A percentile compares a stretch with the other conserved stretches of the same genome.
Evolutionary conservation across 345 rosid species (phyloP).

Genomic region (Populus ilicifolia): DNA sequence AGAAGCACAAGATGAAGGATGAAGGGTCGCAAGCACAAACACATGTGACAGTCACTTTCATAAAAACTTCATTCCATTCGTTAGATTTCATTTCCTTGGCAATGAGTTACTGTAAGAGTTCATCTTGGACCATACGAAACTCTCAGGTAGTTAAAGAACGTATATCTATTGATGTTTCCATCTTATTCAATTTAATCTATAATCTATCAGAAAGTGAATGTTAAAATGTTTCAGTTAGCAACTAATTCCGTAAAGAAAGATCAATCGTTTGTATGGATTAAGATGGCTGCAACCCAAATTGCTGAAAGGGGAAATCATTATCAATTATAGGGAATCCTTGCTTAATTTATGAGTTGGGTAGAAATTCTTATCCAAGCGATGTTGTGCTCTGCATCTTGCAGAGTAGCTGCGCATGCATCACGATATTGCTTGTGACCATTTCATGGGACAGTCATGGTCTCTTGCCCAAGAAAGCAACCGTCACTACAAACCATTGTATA

Average conservation of each 20-base stretch:
- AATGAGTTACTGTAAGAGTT: background rate
- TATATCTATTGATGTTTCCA: background rate
- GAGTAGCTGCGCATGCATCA: slow-evolving; percentile 3
- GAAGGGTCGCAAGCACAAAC: background rate
- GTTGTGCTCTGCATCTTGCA: background rate
- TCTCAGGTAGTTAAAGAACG: no score
- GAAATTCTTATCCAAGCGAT: slow-evolving; percentile 1
- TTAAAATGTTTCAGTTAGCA: background rate
- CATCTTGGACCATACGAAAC: no score
- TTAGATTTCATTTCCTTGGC: background rate
- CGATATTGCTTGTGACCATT: slow-evolving; percentile 4
- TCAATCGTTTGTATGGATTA: background rate
- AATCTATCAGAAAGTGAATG: background rate
- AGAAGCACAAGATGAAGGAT: background rate
- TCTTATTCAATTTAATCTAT: background rate
- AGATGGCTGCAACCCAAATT: background rate
- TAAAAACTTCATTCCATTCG: background rate
- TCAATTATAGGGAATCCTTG: slow-evolving; percentile 3
- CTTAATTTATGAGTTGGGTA: background rate
- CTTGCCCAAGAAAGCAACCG: background rate
- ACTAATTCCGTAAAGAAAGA: background rate
- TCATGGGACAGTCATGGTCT: slow-evolving; percentile 6
- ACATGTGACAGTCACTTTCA: background rate
- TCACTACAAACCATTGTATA: background rate
- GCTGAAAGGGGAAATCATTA: background rate